Percentiles rank a stretch among this genome's conserved stretches.
These are phyloP conservation scores for Aspergillus floridensis DNA, from an alignment of 2,329 filamentous ascomycete genomes.

Conservation along the genomic window DNA sequence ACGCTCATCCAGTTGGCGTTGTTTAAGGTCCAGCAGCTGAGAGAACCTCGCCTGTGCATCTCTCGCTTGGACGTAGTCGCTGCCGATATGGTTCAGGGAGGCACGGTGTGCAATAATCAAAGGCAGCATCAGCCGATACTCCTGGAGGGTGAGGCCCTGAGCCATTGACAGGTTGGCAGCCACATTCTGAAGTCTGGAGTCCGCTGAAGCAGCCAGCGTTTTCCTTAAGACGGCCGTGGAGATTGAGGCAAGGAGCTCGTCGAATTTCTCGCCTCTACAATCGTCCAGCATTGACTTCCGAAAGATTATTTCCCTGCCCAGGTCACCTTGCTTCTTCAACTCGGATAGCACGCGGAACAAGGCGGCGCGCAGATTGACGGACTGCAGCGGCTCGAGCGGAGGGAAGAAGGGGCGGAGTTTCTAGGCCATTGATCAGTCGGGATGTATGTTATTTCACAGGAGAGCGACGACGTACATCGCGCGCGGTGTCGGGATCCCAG, in stretches of 20 bases:
- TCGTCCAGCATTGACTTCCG: conserved; percentile 97
- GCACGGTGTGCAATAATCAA: conserved; percentile 71
- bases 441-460: background rate
- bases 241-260: conserved; percentile 79
- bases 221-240: conserved; percentile 80
- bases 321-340: conserved; percentile 79
- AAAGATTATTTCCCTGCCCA: conserved; percentile 76
- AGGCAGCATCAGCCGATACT: conserved; percentile 52
- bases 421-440: conserved; percentile 42
- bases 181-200: conserved; percentile 46
- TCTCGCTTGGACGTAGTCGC: conserved; percentile 59
- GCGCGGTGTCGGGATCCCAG: conserved; percentile 75
- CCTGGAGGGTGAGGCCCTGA: conserved; percentile 26
- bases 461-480: conserved; percentile 54
- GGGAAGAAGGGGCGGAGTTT: conserved; percentile 91
- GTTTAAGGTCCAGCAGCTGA: conserved; percentile 62
- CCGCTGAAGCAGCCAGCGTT: conserved; percentile 48
- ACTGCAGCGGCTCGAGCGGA: conserved; percentile 84
- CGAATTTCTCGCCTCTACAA: conserved; percentile 86
- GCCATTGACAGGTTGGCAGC: conserved; percentile 59
- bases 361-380: conserved; percentile 81
- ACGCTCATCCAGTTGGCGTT: conserved; percentile 49
- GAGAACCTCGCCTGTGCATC: conserved; percentile 63
- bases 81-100: conserved; percentile 60
- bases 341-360: conserved; percentile 78